phyloP scores from a whole-genome alignment of 108 stramenopile species.

The Conticribra weissflogii region DNA sequence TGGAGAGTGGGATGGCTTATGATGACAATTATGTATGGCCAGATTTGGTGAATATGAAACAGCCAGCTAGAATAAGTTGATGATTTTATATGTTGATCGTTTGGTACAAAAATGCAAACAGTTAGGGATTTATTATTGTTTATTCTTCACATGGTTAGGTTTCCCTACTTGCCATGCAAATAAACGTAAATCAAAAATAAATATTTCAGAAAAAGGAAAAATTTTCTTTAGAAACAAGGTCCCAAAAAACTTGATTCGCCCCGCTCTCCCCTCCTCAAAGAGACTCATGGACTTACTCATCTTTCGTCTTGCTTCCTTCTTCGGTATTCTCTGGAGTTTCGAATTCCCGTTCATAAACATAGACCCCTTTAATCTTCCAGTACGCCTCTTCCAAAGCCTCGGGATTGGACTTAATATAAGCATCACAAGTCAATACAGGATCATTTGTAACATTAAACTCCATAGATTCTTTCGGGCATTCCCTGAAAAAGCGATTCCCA shows the following conservation, averaged over 20 bases:
- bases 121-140: no score
- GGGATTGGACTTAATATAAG: conserved; percentile 78
- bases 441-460: conserved; percentile 63
- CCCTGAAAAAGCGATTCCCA: conserved; percentile 79
- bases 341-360: conserved; percentile 82
- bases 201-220: no score
- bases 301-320: no score
- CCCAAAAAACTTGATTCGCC: no score
- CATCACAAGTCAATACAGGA: conserved; percentile 66
- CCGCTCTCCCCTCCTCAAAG: no score
- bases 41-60: conserved; percentile 34
- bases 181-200: no score
- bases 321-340: conserved; percentile 10
- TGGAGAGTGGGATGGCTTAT: conserved; percentile 72
- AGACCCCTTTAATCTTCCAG: conserved; percentile 90
- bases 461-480: conserved; percentile 75
- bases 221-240: no score
- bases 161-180: no score
- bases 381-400: conserved; percentile 77
- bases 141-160: no score
- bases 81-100: neutral
- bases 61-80: conserved; percentile 26
- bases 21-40: conserved; percentile 74
- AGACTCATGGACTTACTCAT: no score
- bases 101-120: no score